These are phyloP conservation scores for Reticulascus tulasneorum DNA, from an alignment of 2,329 filamentous ascomycete genomes.

Conservation along the genomic window DNA sequence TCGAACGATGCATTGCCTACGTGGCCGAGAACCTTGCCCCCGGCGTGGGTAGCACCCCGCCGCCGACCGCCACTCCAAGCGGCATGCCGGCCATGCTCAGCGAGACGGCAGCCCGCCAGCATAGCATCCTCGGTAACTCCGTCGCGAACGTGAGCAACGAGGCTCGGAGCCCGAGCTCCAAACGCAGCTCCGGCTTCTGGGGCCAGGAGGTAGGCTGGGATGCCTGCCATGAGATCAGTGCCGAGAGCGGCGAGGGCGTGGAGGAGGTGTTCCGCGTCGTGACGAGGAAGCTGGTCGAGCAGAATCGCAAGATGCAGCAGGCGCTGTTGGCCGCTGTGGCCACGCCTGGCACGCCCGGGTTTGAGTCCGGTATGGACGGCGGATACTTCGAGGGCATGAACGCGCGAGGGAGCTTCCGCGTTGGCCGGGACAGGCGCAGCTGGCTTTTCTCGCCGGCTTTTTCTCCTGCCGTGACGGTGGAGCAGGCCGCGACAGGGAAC, in stretches of 20 bases:
- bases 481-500: conserved; percentile 32
- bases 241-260: conserved; percentile 90
- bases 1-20: conserved; percentile 93
- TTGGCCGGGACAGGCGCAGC: conserved; percentile 54
- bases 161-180: conserved; percentile 57
- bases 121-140: conserved; percentile 18
- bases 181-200: conserved; percentile 76
- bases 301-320: conserved; percentile 60
- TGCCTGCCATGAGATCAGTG: conserved; percentile 93
- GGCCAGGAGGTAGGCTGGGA: conserved; percentile 93
- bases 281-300: conserved; percentile 58
- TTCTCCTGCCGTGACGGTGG: conserved; percentile 47
- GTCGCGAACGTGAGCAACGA: conserved; percentile 43
- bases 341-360: conserved; percentile 44
- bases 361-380: conserved; percentile 39
- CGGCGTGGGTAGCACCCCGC: conserved; percentile 61
- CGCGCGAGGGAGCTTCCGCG: conserved; percentile 49
- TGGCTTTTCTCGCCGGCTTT: conserved; percentile 56
- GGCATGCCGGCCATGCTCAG: conserved; percentile 22
- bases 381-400: conserved; percentile 50
- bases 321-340: conserved; percentile 53
- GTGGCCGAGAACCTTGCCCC: conserved; percentile 88
- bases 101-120: conserved; percentile 17
- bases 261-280: conserved; percentile 87
- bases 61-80: conserved; percentile 52